Evolutionary conservation across 2,329 filamentous ascomycete species (phyloP).

Genomic region (Fusarium brevicatenulatum): DNA sequence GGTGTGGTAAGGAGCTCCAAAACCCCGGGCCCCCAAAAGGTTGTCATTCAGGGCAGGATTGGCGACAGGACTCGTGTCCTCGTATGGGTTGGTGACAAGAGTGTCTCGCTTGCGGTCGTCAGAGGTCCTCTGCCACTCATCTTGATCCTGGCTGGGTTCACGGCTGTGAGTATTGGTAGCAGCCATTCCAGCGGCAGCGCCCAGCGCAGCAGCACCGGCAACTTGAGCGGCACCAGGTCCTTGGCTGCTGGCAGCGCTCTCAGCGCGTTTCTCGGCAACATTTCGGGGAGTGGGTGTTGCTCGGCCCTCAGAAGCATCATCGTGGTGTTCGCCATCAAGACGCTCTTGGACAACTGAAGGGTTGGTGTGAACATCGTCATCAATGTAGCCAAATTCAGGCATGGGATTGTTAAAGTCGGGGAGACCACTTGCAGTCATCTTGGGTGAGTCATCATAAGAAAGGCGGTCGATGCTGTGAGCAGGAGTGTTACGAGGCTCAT

Average conservation of each 20-base stretch:
- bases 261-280: conserved; percentile 43
- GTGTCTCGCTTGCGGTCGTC: conserved; percentile 73
- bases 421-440: conserved; percentile 75
- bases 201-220: conserved; percentile 58
- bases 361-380: conserved; percentile 81
- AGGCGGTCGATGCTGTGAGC: conserved; percentile 68
- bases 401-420: conserved; percentile 76
- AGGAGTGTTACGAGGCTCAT: conserved; percentile 64
- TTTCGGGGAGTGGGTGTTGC: conserved; percentile 58
- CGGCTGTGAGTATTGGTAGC: conserved; percentile 57
- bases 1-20: conserved; percentile 60
- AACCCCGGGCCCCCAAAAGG: conserved; percentile 56
- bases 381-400: conserved; percentile 77
- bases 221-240: conserved; percentile 62
- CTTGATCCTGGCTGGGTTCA: conserved; percentile 66
- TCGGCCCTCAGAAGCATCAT: conserved; percentile 65
- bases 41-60: conserved; percentile 64
- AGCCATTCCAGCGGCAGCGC: conserved; percentile 55
- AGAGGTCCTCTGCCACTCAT: conserved; percentile 72
- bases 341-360: conserved; percentile 84
- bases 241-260: conserved; percentile 46
- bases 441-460: conserved; percentile 62
- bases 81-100: conserved; percentile 73
- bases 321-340: conserved; percentile 61
- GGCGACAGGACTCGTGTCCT: conserved; percentile 70